Evolutionary conservation across 1,284 basidiomycete species (phyloP), one percentile per base, ranked within the genome.

Genomic region (Ceratobasidium sp.): DNA sequence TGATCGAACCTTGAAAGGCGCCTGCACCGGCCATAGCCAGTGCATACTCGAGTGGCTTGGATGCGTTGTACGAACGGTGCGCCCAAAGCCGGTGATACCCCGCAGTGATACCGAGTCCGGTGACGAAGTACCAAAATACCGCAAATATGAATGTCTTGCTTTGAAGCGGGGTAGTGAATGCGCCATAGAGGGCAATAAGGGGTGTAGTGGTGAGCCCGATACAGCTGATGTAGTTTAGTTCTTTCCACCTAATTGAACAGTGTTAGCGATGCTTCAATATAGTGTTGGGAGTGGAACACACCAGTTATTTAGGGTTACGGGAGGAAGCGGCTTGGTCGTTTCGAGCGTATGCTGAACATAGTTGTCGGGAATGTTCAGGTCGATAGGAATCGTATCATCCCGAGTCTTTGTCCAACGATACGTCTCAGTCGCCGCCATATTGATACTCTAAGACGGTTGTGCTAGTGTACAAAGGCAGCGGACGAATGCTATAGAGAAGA

Each of bases 61-160:
- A 91, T 23, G 96, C 96, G 83, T 97, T 97, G 85, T 97, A 97
- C 0, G 94, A 89, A 71, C 96, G 91, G 84, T 97, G 96, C 3
- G 96, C 93, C 95, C 95, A 97, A 0, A 97, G 89, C 78, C 96
- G 92, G 84, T 97, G 96, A 86, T 97, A 97, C 15, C 96, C 96
- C 12, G 92, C 91, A 0, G 76, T 88, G 82, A 88, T 88, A 80
- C 87, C 95, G 63, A 97, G 89, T 77, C 94, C 95, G 28, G 95
- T 97, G 82, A 95, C 88, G 85, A 91, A 96, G 86, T 97, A 96
- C 87, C 95, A 96, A 81, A 93, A 83, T 78, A 94, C 87, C 81
- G 91, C 87, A 87, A 95, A 94, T 46, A 91, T 79, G 26, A 89
- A 87, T 0, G 96, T 97, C 86, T 93, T 86, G 88, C 88, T 90